Evolutionary conservation across 2,329 filamentous ascomycete genomes (phyloP).

Genomic region (Aspergillus bombycis): DNA sequence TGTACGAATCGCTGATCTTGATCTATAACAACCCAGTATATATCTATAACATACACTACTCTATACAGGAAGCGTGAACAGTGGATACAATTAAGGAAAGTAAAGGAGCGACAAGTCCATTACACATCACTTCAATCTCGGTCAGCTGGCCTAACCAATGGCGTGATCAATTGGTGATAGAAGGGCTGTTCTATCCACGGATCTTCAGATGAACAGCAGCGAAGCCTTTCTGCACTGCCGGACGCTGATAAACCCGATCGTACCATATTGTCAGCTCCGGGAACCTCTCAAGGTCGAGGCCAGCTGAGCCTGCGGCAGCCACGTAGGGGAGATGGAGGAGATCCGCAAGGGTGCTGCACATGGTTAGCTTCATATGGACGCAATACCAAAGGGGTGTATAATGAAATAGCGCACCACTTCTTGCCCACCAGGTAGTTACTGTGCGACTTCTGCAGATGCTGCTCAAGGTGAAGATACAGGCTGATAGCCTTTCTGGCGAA

Average conservation of each 20-base stretch:
- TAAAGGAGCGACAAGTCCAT: not conserved
- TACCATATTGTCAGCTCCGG: slow-evolving; percentile 19
- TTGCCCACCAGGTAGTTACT: slow-evolving; percentile 13
- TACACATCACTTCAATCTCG: not conserved
- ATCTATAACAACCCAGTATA: not conserved
- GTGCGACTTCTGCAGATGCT: slow-evolving; percentile 12
- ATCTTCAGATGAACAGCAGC: not conserved
- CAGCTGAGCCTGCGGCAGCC: slow-evolving; percentile 7
- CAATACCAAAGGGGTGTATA: not conserved
- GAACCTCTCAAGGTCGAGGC: slow-evolving; percentile 16
- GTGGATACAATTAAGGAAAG: not conserved
- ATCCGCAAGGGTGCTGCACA: slow-evolving; percentile 17
- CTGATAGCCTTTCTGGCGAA: slow-evolving; percentile 10
- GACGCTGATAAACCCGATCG: slow-evolving; percentile 11
- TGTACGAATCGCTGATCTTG: not conserved
- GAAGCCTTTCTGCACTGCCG: not conserved
- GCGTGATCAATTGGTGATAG: not conserved
- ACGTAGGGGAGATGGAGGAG: slow-evolving; percentile 14
- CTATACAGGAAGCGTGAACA: not conserved
- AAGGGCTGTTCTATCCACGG: not conserved
- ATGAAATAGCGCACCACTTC: slow-evolving; percentile 15
- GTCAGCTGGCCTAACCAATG: not conserved
- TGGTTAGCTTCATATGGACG: not conserved
- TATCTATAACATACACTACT: not conserved
- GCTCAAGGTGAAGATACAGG: slow-evolving; percentile 16